Evolutionary conservation across 2,329 filamentous ascomycete genomes (phyloP).

Genomic region (Kalmusia sp.): DNA sequence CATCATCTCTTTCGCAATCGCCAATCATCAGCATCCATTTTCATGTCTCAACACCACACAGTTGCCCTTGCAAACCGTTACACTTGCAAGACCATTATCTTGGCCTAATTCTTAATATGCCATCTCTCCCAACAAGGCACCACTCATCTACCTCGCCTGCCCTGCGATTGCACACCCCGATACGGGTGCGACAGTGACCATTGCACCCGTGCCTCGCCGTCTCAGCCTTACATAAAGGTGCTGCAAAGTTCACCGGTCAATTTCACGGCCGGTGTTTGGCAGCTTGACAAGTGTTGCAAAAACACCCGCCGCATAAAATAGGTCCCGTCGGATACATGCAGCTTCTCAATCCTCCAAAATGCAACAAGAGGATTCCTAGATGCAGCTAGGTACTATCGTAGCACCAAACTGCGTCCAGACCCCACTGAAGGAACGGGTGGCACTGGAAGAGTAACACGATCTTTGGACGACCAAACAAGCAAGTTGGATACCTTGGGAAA

Average conservation of each 20-base stretch:
- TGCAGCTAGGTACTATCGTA: not conserved
- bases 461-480: no score
- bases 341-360: not conserved
- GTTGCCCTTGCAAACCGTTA: no score
- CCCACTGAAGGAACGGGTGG: no score
- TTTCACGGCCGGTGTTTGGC: slow-evolving; percentile 2
- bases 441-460: no score
- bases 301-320: not conserved
- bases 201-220: not conserved
- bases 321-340: not conserved
- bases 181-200: not conserved
- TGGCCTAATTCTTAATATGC: no score
- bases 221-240: not conserved
- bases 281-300: not conserved
- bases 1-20: not conserved
- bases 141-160: no score
- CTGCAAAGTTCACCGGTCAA: not conserved
- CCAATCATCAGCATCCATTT: not conserved
- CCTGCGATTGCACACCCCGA: no score
- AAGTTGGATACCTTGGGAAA: no score
- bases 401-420: not conserved
- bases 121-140: no score
- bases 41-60: not conserved
- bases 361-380: not conserved
- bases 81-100: no score